These are phyloP conservation scores for Pleurotus sapidus DNA, from an alignment of 768 basidiomycete species.

Conservation along the genomic window DNA sequence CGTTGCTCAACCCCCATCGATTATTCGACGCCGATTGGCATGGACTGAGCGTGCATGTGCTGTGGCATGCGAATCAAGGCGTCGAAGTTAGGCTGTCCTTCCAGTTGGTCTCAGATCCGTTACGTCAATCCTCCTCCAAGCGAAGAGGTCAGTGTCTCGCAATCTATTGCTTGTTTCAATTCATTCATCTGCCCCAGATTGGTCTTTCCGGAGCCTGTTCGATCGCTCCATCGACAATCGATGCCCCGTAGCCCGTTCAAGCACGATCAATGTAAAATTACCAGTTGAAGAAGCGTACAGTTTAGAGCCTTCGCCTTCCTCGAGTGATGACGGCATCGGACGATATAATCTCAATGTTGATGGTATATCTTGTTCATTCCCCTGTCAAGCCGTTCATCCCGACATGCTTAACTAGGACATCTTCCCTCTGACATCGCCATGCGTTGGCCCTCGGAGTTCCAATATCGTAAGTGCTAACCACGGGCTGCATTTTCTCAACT, in stretches of 20 bases:
- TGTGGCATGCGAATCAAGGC: constrained; percentile 52
- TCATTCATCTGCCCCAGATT: constrained; percentile 44
- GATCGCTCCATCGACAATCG: constrained; percentile 56
- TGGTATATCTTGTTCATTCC: constrained; percentile 28
- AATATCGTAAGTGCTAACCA: constrained; percentile 47
- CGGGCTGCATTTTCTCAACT: neutral
- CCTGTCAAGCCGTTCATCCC: constrained; percentile 3
- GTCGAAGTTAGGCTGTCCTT: constrained; percentile 67
- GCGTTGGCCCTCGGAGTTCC: constrained; percentile 53
- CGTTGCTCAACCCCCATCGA: constrained; percentile 78
- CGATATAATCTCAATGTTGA: constrained; percentile 44
- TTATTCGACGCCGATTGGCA: constrained; percentile 94
- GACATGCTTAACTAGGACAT: constrained; percentile 24
- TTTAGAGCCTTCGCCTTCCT: constrained; percentile 51
- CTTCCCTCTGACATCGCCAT: constrained; percentile 56
- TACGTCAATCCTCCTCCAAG: constrained; percentile 47
- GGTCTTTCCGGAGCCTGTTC: constrained; percentile 70
- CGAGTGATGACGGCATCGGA: constrained; percentile 30
- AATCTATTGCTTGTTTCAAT: neutral
- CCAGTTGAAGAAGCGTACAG: constrained; percentile 40
- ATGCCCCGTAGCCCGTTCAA: constrained; percentile 71
- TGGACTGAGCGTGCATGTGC: constrained; percentile 77
- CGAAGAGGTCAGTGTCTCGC: constrained; percentile 47
- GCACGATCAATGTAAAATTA: constrained; percentile 47
- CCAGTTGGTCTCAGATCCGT: constrained; percentile 78